Evolutionary conservation across 2,329 filamentous ascomycete species (phyloP).

Genomic region (Diaporthe amygdali): DNA sequence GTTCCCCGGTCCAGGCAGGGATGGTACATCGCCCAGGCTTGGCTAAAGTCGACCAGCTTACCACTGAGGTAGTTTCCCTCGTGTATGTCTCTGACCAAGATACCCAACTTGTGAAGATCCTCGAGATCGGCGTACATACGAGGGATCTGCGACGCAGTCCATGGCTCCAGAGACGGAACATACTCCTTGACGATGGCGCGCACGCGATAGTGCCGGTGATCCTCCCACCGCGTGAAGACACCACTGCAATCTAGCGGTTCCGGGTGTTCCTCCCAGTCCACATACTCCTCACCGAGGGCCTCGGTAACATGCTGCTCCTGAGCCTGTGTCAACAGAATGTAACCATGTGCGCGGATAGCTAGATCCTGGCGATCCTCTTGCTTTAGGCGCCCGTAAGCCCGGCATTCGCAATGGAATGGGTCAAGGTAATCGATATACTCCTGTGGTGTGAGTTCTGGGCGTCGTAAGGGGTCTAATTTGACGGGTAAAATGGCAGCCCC

Average conservation of each 20-base stretch:
- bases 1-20: neutral
- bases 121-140: neutral
- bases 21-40: neutral
- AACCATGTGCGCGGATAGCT: neutral
- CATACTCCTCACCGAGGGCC: neutral
- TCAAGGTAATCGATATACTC: neutral
- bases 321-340: neutral
- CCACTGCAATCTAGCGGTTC: neutral
- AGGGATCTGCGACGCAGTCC: neutral
- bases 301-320: neutral
- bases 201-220: neutral
- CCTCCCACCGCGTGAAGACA: neutral
- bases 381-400: neutral
- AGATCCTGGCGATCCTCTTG: neutral
- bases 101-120: neutral
- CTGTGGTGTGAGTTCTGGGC: neutral
- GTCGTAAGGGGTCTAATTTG: neutral
- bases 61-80: neutral
- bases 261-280: neutral
- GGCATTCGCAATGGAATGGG: neutral
- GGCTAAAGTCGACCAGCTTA: too few species aligned
- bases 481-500: neutral
- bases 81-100: neutral
- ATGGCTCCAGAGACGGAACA: neutral
- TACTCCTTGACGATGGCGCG: neutral